Conservation (phyloP, 176 grass and related monocot species). For the Avena sativa region DNA sequence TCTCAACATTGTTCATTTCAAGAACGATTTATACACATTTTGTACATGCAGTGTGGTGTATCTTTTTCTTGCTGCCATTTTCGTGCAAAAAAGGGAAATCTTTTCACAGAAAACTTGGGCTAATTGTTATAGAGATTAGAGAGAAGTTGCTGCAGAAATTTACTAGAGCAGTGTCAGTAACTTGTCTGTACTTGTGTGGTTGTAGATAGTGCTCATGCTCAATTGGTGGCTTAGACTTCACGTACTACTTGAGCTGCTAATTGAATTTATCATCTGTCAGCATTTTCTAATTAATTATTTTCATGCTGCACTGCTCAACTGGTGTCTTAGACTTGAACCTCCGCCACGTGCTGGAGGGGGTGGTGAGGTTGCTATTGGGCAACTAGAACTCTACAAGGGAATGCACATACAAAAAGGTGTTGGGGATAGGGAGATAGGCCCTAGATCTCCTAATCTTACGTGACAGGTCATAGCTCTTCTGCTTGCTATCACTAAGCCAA, state of each 20-base stretch:
- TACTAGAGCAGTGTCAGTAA: neutral
- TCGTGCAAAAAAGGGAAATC: neutral
- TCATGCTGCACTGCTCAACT: neutral
- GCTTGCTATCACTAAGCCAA: neutral
- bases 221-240: neutral
- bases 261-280: neutral
- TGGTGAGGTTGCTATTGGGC: neutral
- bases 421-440: neutral
- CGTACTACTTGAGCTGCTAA: neutral
- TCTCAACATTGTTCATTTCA: neutral
- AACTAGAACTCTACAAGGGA: neutral
- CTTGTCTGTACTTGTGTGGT: neutral
- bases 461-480: neutral
- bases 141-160: neutral
- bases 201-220: neutral
- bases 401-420: neutral
- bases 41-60: neutral
- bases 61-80: slow-evolving; percentile 3
- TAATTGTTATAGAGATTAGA: neutral
- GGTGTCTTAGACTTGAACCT: neutral
- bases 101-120: slow-evolving; percentile 16
- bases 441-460: neutral
- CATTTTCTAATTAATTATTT: neutral
- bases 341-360: neutral
- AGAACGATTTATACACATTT: neutral